These are phyloP conservation scores for Trypethelium eluteriae DNA, from an alignment of 495 filamentous ascomycete genomes.

Conservation along the genomic window DNA sequence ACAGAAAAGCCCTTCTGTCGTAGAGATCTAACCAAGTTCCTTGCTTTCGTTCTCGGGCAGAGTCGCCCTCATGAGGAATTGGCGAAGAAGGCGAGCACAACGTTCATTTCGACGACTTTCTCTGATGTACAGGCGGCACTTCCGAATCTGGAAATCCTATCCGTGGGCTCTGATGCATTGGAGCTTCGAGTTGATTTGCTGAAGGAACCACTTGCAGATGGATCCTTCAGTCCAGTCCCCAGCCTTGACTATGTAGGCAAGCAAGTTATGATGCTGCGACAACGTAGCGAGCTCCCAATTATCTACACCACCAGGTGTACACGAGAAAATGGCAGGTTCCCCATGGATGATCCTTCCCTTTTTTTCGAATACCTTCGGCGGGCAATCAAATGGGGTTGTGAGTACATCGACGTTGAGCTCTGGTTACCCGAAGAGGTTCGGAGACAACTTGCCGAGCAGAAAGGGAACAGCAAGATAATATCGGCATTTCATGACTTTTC, in stretches of 20 bases:
- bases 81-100: constrained; percentile 66
- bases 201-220: constrained; percentile 59
- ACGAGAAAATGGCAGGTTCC: constrained; percentile 71
- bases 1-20: constrained; percentile 60
- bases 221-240: constrained; percentile 51
- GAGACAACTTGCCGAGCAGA: constrained; percentile 53
- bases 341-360: constrained; percentile 65
- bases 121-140: constrained; percentile 76
- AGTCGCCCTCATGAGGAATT: constrained; percentile 64
- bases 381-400: constrained; percentile 77
- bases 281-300: constrained; percentile 76
- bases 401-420: constrained; percentile 80
- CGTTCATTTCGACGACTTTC: constrained; percentile 79
- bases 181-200: constrained; percentile 76
- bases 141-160: constrained; percentile 75
- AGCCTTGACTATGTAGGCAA: constrained; percentile 76
- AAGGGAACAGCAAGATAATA: constrained; percentile 72
- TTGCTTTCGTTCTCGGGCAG: constrained; percentile 69
- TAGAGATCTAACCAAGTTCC: constrained; percentile 67
- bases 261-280: constrained; percentile 72
- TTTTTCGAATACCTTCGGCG: constrained; percentile 70
- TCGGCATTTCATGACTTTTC: constrained; percentile 84
- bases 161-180: constrained; percentile 75
- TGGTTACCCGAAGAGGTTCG: constrained; percentile 75
- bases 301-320: constrained; percentile 79